A percentile compares a stretch with the other conserved stretches of the same genome.
These are phyloP conservation scores for Populus hybrid DNA, from an alignment of 441 rosid species.

Conservation along the genomic window DNA sequence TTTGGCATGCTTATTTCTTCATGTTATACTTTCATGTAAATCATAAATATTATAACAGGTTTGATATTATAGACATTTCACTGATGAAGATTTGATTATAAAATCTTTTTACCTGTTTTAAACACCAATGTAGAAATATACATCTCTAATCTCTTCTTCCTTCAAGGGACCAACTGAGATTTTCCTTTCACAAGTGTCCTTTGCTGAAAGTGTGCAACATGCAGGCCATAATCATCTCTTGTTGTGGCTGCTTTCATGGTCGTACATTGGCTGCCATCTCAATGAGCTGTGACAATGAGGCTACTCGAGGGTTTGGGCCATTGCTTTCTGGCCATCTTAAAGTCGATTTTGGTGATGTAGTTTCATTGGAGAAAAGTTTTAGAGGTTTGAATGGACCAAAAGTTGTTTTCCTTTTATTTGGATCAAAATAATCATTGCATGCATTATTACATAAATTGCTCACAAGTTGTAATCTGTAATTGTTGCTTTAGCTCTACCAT, in stretches of 20 bases:
- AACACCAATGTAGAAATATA: neutral
- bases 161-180: neutral
- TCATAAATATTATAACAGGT: neutral
- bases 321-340: constrained; percentile 81
- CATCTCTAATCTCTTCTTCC: neutral
- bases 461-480: neutral
- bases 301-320: constrained; percentile 93
- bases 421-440: neutral
- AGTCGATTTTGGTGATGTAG: constrained; percentile 87
- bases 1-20: neutral
- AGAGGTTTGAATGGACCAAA: constrained; percentile 43
- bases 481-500: neutral
- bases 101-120: neutral
- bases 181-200: constrained; percentile 10
- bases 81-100: neutral
- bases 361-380: constrained; percentile 66
- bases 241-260: constrained; percentile 98
- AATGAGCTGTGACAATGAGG: constrained; percentile 98
- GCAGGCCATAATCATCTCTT: constrained; percentile 89
- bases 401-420: neutral
- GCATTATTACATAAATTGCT: neutral
- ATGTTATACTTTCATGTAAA: neutral
- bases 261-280: constrained; percentile 93
- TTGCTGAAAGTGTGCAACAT: constrained; percentile 5
- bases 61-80: too few species aligned